Conservation (phyloP, 495 filamentous ascomycete species). For the Geoglossum glabrum region DNA sequence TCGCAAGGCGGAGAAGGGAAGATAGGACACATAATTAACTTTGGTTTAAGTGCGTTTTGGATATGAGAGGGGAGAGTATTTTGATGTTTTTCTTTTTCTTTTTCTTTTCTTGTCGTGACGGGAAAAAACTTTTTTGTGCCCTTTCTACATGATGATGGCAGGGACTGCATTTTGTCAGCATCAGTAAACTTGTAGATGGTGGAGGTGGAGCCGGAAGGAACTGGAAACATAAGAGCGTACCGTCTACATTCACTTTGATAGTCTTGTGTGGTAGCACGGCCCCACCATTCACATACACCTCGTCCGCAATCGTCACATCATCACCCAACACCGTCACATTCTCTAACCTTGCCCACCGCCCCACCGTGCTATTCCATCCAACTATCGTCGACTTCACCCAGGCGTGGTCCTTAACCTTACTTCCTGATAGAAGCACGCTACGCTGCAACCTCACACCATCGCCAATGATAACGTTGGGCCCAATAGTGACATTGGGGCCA, state of each 20-base stretch:
- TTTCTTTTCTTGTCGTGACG: neutral
- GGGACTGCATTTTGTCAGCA: neutral
- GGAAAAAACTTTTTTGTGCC: neutral
- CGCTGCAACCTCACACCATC: slow-evolving; percentile 91
- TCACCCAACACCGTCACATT: slow-evolving; percentile 95
- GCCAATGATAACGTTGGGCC: slow-evolving; percentile 82
- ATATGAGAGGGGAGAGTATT: too few species aligned
- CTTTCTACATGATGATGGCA: neutral
- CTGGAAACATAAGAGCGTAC: slow-evolving; percentile 24
- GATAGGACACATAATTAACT: too few species aligned
- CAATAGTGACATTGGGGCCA: slow-evolving; percentile 93
- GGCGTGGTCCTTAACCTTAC: slow-evolving; percentile 95
- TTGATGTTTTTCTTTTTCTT: too few species aligned
- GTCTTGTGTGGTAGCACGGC: slow-evolving; percentile 95
- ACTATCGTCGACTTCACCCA: slow-evolving; percentile 99
- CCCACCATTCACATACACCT: slow-evolving; percentile 97
- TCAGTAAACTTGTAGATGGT: neutral
- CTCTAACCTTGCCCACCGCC: slow-evolving; percentile 89
- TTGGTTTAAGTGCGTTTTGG: too few species aligned
- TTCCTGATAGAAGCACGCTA: slow-evolving; percentile 71
- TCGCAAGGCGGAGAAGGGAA: too few species aligned
- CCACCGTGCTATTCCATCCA: slow-evolving; percentile 94
- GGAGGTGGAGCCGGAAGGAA: neutral
- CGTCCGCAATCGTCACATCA: slow-evolving; percentile 96
- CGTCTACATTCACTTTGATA: slow-evolving; percentile 95